These are phyloP conservation scores for Osmozyma mogii DNA, from an alignment of 805 yeast genomes.

Conservation along the genomic window DNA sequence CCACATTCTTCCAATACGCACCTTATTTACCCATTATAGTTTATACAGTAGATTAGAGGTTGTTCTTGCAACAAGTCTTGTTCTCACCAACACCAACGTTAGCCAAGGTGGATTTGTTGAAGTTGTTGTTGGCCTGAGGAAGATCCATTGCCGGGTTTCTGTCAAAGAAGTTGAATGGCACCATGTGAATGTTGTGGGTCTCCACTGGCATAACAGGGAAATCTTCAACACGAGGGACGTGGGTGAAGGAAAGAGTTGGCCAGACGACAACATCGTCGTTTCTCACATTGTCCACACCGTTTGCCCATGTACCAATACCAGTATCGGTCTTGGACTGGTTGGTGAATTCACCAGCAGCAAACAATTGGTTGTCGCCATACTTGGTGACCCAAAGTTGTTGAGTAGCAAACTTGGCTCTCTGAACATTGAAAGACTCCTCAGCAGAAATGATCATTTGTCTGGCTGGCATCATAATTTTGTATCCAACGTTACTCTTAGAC, in stretches of 20 bases:
- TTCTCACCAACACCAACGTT: slow-evolving; percentile 14
- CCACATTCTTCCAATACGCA: too few species aligned
- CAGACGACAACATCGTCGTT: slow-evolving; percentile 70
- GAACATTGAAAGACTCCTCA: slow-evolving; percentile 52
- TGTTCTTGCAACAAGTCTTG: slow-evolving; percentile 30
- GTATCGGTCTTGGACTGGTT: slow-evolving; percentile 68
- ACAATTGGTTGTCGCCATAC: slow-evolving; percentile 62
- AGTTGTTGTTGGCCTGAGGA: slow-evolving; percentile 60
- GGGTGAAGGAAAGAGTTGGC: slow-evolving; percentile 78
- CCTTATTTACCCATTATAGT: too few species aligned
- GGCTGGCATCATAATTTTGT: slow-evolving; percentile 67
- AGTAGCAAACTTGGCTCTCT: slow-evolving; percentile 70
- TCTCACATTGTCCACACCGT: slow-evolving; percentile 60
- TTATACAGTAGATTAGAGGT: too few species aligned
- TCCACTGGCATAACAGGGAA: slow-evolving; percentile 90
- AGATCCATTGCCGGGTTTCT: slow-evolving; percentile 72
- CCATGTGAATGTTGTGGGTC: slow-evolving; percentile 54
- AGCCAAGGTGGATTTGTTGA: slow-evolving; percentile 54
- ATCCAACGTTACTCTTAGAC: slow-evolving; percentile 67
- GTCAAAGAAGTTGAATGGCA: slow-evolving; percentile 69
- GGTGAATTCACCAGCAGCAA: slow-evolving; percentile 81
- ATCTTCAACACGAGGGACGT: slow-evolving; percentile 76
- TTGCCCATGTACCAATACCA: slow-evolving; percentile 66
- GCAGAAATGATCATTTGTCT: slow-evolving; percentile 68
- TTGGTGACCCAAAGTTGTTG: slow-evolving; percentile 79